A percentile compares a stretch with the other conserved stretches of the same genome.
phyloP scores from a whole-genome alignment of 257 asterid species.

The Solanum okadae region DNA sequence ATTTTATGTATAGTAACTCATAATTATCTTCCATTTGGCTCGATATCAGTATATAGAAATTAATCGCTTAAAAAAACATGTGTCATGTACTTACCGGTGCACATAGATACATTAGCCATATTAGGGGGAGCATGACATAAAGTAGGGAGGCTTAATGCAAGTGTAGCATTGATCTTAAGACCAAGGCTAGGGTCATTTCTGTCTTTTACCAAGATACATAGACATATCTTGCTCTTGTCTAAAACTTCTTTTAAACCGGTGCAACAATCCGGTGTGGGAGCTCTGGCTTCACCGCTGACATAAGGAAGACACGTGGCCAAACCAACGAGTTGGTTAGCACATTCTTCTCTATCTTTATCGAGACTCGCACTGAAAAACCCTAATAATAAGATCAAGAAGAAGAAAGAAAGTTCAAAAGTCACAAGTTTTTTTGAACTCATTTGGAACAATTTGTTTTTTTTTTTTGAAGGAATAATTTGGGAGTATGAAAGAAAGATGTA shows the following conservation, averaged over 20 bases:
- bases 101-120: conserved; percentile 22
- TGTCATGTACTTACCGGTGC: conserved; percentile 30
- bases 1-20: not conserved
- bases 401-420: not conserved
- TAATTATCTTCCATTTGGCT: not conserved
- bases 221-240: conserved; percentile 34
- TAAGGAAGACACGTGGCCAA: conserved; percentile 65
- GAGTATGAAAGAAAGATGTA: not conserved
- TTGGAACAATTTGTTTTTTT: not conserved
- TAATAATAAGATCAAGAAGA: not conserved
- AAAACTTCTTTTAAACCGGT: conserved; percentile 39
- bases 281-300: conserved; percentile 44
- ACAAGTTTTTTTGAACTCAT: conserved; percentile 19
- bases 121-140: conserved; percentile 34
- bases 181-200: conserved; percentile 65
- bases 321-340: conserved; percentile 40
- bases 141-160: conserved; percentile 51
- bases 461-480: not conserved
- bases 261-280: conserved; percentile 66
- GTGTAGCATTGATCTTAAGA: conserved; percentile 55
- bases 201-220: conserved; percentile 68
- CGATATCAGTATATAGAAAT: not conserved
- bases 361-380: conserved; percentile 27
- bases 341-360: conserved; percentile 41
- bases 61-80: not conserved